Evolutionary conservation across 2,329 filamentous ascomycete species (phyloP).

Genomic region (Penicillium sp.): DNA sequence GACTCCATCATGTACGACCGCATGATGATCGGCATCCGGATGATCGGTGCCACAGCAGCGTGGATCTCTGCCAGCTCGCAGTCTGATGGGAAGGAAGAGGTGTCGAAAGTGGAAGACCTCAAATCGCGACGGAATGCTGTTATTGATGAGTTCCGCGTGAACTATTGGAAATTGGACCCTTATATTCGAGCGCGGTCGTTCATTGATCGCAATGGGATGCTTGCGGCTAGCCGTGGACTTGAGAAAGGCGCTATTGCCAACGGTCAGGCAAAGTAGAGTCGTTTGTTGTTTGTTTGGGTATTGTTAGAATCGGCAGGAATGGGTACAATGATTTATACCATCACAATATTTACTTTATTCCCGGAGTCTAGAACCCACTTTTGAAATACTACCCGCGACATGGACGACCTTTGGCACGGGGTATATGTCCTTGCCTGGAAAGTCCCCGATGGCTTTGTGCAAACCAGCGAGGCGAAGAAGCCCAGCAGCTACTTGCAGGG

Average conservation of each 20-base stretch:
- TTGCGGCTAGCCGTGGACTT: constrained; percentile 56
- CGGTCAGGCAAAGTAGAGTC: background rate
- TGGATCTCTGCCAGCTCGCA: constrained; percentile 63
- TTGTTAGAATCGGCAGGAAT: background rate
- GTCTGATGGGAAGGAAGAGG: constrained; percentile 38
- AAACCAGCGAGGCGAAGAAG: too few species aligned
- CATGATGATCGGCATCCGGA: constrained; percentile 61
- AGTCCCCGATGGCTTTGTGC: too few species aligned
- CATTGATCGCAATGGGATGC: constrained; percentile 75
- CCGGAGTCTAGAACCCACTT: too few species aligned
- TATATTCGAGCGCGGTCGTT: constrained; percentile 74
- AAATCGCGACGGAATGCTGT: constrained; percentile 53
- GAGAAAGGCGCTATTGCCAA: background rate
- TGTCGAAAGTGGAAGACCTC: constrained; percentile 4
- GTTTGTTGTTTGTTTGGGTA: background rate
- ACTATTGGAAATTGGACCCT: constrained; percentile 86
- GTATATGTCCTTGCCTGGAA: too few species aligned
- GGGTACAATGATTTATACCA: background rate
- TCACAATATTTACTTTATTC: too few species aligned
- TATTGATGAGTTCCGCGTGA: constrained; percentile 61
- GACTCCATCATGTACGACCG: constrained; percentile 59
- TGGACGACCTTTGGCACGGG: too few species aligned
- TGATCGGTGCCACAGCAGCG: constrained; percentile 67
- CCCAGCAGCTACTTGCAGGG: too few species aligned
- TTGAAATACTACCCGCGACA: too few species aligned